These are phyloP conservation scores for Vaccinium darrowii DNA, from an alignment of 148 eudicot genomes.

Conservation along the genomic window DNA sequence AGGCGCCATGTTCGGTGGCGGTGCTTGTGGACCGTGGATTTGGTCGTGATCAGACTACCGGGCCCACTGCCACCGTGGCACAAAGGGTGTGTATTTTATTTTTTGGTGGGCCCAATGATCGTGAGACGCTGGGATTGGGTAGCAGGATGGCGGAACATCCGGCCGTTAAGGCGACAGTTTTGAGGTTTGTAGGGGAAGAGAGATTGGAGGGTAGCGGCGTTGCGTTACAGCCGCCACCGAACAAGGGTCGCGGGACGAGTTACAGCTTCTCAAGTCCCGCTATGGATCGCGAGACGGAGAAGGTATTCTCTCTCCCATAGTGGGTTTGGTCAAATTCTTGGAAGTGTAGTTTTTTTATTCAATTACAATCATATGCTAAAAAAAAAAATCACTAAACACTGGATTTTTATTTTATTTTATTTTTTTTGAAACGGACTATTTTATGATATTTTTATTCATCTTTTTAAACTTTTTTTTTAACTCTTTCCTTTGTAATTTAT, in stretches of 20 bases:
- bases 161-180: slow-evolving; percentile 33
- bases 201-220: background rate
- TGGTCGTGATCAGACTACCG: slow-evolving; percentile 14
- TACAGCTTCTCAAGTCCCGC: slow-evolving; percentile 8
- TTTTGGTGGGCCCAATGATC: slow-evolving; percentile 66
- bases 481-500: too few relatives aligned
- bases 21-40: slow-evolving; percentile 56
- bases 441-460: too few relatives aligned
- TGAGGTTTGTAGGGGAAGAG: slow-evolving; percentile 18
- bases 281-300: slow-evolving; percentile 14
- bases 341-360: too few relatives aligned
- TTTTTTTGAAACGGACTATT: too few relatives aligned
- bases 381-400: too few relatives aligned
- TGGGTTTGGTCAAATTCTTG: too few relatives aligned
- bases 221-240: background rate
- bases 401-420: too few relatives aligned
- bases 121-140: slow-evolving; percentile 52
- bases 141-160: slow-evolving; percentile 63
- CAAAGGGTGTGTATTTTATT: slow-evolving; percentile 44
- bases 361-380: too few relatives aligned
- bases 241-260: slow-evolving; percentile 8
- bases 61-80: background rate
- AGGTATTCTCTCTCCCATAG: background rate
- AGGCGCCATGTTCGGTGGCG: slow-evolving; percentile 57
- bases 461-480: too few relatives aligned